Conservation (phyloP, 768 basidiomycete genomes). For the Mycena indigotica region DNA sequence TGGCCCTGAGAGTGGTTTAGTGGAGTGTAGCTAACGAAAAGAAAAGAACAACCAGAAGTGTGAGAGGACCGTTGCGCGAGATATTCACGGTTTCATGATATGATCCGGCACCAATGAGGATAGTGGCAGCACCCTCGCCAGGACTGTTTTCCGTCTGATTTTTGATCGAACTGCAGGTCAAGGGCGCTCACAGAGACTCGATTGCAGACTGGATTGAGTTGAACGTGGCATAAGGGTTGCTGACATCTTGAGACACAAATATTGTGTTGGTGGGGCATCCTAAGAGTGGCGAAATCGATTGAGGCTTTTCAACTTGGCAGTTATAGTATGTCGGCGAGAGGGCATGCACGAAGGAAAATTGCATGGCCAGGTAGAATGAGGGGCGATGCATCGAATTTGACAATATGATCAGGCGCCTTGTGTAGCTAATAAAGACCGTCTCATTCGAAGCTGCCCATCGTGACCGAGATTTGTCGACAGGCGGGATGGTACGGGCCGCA, state of each 20-base stretch:
- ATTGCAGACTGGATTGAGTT: slow-evolving; percentile 58
- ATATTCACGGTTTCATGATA: slow-evolving; percentile 65
- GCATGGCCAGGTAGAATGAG: neutral
- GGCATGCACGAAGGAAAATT: slow-evolving; percentile 25
- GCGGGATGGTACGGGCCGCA: too few relatives aligned
- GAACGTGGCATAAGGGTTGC: slow-evolving; percentile 48
- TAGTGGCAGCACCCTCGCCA: slow-evolving; percentile 39
- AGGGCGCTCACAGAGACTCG: slow-evolving; percentile 50
- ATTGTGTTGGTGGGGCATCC: slow-evolving; percentile 63
- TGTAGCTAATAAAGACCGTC: too few relatives aligned
- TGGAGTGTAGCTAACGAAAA: slow-evolving; percentile 6
- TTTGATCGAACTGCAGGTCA: too few relatives aligned
- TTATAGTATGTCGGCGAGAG: slow-evolving; percentile 49
- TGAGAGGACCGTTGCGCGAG: slow-evolving; percentile 54
- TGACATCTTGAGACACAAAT: slow-evolving; percentile 52
- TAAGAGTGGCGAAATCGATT: slow-evolving; percentile 41
- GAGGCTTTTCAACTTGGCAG: slow-evolving; percentile 56
- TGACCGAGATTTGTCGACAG: too few relatives aligned
- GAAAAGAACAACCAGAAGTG: slow-evolving; percentile 46
- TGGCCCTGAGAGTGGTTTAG: slow-evolving; percentile 44
- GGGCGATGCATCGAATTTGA: too few relatives aligned
- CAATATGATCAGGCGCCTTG: too few relatives aligned
- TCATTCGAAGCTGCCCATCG: too few relatives aligned
- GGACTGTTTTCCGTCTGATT: slow-evolving; percentile 36
- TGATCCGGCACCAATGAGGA: slow-evolving; percentile 59